Evolutionary conservation across 2,329 filamentous ascomycete species (phyloP), one percentile per base, ranked within the genome.

Genomic region (Fusarium sp.): DNA sequence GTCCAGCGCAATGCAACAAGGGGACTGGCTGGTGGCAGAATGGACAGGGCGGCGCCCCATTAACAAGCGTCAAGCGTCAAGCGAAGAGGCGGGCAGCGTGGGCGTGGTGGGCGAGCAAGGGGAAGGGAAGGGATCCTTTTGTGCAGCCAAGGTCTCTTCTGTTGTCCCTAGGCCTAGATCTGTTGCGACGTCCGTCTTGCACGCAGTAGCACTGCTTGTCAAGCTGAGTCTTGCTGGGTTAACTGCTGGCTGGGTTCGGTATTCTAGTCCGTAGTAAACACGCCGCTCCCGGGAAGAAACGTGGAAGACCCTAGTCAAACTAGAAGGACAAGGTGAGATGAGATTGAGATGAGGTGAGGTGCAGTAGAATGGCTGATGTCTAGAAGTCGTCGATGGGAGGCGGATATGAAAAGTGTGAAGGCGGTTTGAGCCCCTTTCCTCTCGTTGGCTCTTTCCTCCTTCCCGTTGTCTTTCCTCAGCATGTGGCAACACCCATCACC

Each of bases 11-110:
- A 76, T 74, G 70, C 74, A 58, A 68, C 48, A 64, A 73, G 67
- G 48, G 68, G 64, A 72, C 70, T 72, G 75, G 71, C 67, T 60
- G 64, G 34, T 50, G 63, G 65, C 35, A 52, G 61, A 72, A 62
- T 70, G 13, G 67, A 75, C 68, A 68, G 73, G 71, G 76, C 65
- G 60, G 61, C 48, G 70, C 68, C 73, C 73, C 71, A 67, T 78
- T 50, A 65, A 73, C 72, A 69, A 52, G 60, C 56, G 64, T 62
- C 70, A 64, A 60, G 66, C 52, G 60, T 62, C 70, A 64, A 60
- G 69, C 52, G 63, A 73, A 70, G 61, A 67, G 60, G 74, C 69
- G 70, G 68, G 71, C 66, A 68, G 64, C 64, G 73, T 62, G 63
- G 54, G 63, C 59, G 52, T 52, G 61, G 54, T 39, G 32, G 52